A percentile compares a stretch with the other conserved stretches of the same genome.
These are phyloP conservation scores for Abrus precatorius DNA, from an alignment of 306 rosid genomes.

Conservation along the genomic window DNA sequence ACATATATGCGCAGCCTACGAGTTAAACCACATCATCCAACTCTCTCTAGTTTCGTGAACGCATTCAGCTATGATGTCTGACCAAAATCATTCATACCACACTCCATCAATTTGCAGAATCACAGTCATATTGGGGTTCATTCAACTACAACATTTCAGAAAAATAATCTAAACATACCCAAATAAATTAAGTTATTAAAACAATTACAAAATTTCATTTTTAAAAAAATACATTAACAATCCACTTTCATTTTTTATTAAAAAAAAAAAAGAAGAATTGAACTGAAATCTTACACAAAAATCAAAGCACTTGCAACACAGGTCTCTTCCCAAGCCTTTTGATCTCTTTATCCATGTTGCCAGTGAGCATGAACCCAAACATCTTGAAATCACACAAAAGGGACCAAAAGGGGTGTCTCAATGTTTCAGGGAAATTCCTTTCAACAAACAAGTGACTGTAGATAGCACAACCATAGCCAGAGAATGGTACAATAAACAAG, in stretches of 20 bases:
- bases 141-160: slow-evolving; percentile 12
- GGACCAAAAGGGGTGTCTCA: slow-evolving; percentile 86
- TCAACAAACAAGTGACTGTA: slow-evolving; percentile 84
- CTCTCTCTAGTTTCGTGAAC: background rate
- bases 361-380: slow-evolving; percentile 84
- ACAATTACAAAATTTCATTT: background rate
- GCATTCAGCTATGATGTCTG: background rate
- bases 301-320: slow-evolving; percentile 65
- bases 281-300: slow-evolving; percentile 9
- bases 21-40: slow-evolving; percentile 20
- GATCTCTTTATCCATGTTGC: slow-evolving; percentile 87
- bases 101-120: background rate
- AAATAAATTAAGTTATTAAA: slow-evolving; percentile 7
- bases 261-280: background rate
- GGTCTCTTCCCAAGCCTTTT: slow-evolving; percentile 92
- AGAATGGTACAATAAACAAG: slow-evolving; percentile 65
- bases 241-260: background rate
- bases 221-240: background rate
- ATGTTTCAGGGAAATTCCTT: slow-evolving; percentile 71
- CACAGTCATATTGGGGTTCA: background rate
- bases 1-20: background rate
- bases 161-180: slow-evolving; percentile 11
- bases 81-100: slow-evolving; percentile 12
- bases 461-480: slow-evolving; percentile 80
- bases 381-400: slow-evolving; percentile 77